Evolutionary conservation across 345 rosid species (phyloP), one percentile per base, ranked within the genome.

Genomic region (Streptanthus diversifolius): DNA sequence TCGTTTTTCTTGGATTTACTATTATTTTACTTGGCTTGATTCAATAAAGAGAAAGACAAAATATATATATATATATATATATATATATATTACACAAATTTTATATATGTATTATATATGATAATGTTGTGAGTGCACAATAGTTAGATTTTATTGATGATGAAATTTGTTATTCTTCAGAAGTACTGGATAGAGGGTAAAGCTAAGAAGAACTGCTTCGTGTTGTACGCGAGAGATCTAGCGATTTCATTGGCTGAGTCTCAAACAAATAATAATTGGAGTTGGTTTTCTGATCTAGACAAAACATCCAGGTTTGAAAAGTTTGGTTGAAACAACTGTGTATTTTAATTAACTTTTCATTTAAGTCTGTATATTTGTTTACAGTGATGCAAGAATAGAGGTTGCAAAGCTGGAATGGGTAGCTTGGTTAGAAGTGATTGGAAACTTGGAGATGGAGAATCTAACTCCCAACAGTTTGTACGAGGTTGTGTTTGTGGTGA

Each of bases 171-270:
- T 33, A 25, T 49, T 72, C 86, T 49, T 72, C 86, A 88, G 95
- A 83, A 82, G 77, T 82, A 82, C 29, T 78, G 82, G 87, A 75
- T 84, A 12, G 86, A 88, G 21, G 79, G 76, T 77, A 53, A 62
- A 41, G 63, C 66, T 22, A 77, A 72, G 49, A 72, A 66, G 65
- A 86, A 84, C 66, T 72, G 89, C 71, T 86, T 85, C 83, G 75
- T 83, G 78, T 8, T 86, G 81, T 83, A 71, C 60, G 87, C 91
- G 12, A 81, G 84, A 66, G 79, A 64, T 61, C 80, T 86, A 47
- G 43, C 59, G 4, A 88, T 86, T 66, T 82, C 78, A 9, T 84
- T 91, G 86, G 81, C 83, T 8, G 88, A 80, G 11, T 78, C 81
- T 18, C 86, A 82, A 7, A 39, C 83, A 61, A 3, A 25, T 24